Base-by-base conservation (phyloP, 805 yeast genomes). In the Saccharomycopsis fibuligera region DNA sequence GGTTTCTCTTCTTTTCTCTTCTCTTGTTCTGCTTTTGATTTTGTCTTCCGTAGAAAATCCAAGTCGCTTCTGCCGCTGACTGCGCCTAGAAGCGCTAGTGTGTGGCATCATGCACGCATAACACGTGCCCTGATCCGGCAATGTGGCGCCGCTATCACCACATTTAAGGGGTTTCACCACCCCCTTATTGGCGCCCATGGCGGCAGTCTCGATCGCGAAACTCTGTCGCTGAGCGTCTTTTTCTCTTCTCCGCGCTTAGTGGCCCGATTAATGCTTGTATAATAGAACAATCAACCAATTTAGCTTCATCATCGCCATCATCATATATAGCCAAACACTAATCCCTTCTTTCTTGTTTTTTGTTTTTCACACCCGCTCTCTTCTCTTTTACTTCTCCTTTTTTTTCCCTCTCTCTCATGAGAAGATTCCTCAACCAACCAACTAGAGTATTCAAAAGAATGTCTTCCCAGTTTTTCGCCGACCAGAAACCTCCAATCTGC, bases 401-500 rank as follows among this genome's bases (percentile, higher is more conserved):
- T 19, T 9, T 29, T 17, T 23, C 16, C 17, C 33, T 14, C 30
- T 29, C 16, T n/a, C 23, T 16, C n/a, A 45, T 41, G 49, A 47
- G 30, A 40, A 47, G 38, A 17, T 27, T 41, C 35, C 24, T 47
- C 41, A 47, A n/a, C 23, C 49, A n/a, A n/a, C n/a, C n/a, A n/a
- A n/a, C 49, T 9, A 4, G 38, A 16, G 24, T 40, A 23, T 31
- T 42, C 21, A 47, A 22, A 37, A 48, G 44, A 48, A 48, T 48
- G 47, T 38, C 48, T 21, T 38, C 41, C 31, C 49, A 54, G 37
- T 68, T 59, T 49, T 68, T 69, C 27, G 87, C 85, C 21, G 87
- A 81, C 56, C 58, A 70, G 12, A 70, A 72, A 35, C 83, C 95
- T 1, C 93, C 96, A 24, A 74, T 85, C 39, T 80, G 83, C 48